A percentile compares a stretch with the other conserved stretches of the same genome.
Evolutionary conservation across 1,284 basidiomycete genomes (phyloP).

Genomic region (Ustilago bromivora): DNA sequence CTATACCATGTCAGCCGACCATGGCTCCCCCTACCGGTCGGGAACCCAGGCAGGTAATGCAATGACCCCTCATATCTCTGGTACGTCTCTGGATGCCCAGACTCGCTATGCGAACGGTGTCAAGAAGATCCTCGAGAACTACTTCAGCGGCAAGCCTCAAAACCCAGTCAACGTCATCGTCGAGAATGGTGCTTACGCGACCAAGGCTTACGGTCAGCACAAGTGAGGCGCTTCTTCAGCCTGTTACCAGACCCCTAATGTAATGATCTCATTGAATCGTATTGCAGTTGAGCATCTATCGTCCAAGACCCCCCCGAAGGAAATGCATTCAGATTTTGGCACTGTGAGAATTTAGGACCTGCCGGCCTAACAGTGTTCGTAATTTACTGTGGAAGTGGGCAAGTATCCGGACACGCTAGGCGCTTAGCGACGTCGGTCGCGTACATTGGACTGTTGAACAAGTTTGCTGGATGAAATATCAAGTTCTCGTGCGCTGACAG

Average conservation of each 20-base stretch:
- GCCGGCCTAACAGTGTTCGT: neutral
- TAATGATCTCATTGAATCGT: neutral
- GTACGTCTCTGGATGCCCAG: conserved; percentile 90
- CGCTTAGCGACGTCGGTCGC: too few relatives aligned
- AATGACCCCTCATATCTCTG: conserved; percentile 59
- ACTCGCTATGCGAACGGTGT: conserved; percentile 84
- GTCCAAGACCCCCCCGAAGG: neutral
- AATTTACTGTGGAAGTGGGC: too few relatives aligned
- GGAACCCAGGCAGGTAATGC: conserved; percentile 77
- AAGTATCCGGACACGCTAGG: too few relatives aligned
- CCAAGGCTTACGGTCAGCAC: conserved; percentile 67
- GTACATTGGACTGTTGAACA: too few relatives aligned
- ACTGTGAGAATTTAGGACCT: neutral
- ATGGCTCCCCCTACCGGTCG: conserved; percentile 73
- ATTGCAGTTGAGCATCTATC: neutral
- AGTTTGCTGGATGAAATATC: too few relatives aligned
- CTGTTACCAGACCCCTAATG: neutral
- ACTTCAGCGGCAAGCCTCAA: conserved; percentile 76
- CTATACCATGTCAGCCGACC: conserved; percentile 71
- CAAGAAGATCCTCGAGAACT: conserved; percentile 83
- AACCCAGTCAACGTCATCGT: conserved; percentile 83
- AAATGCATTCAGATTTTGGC: too few relatives aligned
- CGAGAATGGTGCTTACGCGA: conserved; percentile 67
- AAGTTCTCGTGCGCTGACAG: too few relatives aligned
- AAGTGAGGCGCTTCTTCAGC: conserved; percentile 10